Conservation (phyloP, 352 stramenopile species). For the Phytopythium cucurbitacearum region DNA sequence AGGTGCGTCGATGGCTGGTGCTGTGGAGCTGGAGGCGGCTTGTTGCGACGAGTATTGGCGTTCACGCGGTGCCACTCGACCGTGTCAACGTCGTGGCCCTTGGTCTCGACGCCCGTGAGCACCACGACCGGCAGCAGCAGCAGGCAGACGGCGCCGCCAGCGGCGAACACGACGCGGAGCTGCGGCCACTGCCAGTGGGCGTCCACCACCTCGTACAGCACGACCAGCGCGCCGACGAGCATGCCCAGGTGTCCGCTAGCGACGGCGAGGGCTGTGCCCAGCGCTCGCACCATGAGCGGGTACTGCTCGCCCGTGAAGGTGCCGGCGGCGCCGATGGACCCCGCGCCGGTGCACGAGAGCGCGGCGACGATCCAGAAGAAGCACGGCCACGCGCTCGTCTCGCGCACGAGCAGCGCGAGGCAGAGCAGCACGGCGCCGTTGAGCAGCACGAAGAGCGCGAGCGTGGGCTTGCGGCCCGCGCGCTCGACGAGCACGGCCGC, state of each 20-base stretch:
- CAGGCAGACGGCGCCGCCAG: conserved; percentile 11
- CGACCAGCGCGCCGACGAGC: conserved; percentile 29
- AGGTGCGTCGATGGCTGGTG: too few species aligned
- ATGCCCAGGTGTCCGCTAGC: conserved; percentile 35
- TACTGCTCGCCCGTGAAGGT: conserved; percentile 45
- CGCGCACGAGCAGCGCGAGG: conserved; percentile 16
- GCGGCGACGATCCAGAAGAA: conserved; percentile 10
- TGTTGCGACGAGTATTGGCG: conserved; percentile 8
- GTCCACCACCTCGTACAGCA: conserved; percentile 21
- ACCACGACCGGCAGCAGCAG: conserved; percentile 20
- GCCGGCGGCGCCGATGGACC: conserved; percentile 23
- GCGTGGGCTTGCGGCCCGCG: conserved; percentile 22
- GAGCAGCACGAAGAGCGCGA: conserved; percentile 28
- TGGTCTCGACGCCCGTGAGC: conserved; percentile 29
- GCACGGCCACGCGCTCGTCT: conserved; percentile 10
- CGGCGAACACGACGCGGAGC: conserved; percentile 18
- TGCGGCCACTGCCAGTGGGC: conserved; percentile 20
- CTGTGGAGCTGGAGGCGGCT: conserved; percentile 1
- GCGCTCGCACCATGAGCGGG: conserved; percentile 33
- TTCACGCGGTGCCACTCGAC: conserved; percentile 14
- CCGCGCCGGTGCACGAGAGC: conserved; percentile 18
- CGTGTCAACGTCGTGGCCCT: conserved; percentile 31
- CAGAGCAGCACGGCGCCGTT: conserved; percentile 20
- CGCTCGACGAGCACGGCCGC: conserved; percentile 33
- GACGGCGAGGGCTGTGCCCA: conserved; percentile 32